Percentiles rank a stretch among this genome's conserved stretches.
Conservation (phyloP, 208 protist species). For the Leptomonas seymouri region DNA sequence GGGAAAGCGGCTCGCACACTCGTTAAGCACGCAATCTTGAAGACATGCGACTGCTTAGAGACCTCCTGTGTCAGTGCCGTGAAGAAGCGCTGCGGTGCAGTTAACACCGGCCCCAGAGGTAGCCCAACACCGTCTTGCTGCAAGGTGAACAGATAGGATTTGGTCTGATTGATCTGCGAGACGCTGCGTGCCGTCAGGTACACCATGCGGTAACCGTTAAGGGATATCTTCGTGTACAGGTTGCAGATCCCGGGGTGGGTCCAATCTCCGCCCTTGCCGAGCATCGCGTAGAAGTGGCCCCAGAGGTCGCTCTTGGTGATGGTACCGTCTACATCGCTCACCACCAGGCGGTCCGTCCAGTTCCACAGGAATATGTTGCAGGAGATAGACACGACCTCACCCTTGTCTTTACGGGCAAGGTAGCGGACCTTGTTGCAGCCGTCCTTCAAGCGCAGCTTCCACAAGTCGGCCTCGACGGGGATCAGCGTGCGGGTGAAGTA, state of each 20-base stretch:
- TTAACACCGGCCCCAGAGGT: constrained; percentile 89
- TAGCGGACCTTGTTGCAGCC: constrained; percentile 94
- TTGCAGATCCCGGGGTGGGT: constrained; percentile 95
- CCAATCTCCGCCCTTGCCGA: constrained; percentile 94
- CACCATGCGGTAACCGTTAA: constrained; percentile 96
- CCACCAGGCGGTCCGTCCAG: constrained; percentile 92
- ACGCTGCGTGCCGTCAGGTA: constrained; percentile 92
- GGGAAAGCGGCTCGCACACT: constrained; percentile 81
- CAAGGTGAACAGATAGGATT: constrained; percentile 81
- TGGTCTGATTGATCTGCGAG: constrained; percentile 85
- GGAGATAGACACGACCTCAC: constrained; percentile 69
- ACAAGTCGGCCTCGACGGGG: constrained; percentile 90
- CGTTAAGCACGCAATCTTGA: constrained; percentile 90
- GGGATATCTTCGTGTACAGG: constrained; percentile 93
- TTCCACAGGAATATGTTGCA: constrained; percentile 95
- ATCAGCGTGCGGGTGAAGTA: constrained; percentile 80
- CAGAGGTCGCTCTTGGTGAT: constrained; percentile 97
- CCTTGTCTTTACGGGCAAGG: constrained; percentile 73
- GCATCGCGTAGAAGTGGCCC: constrained; percentile 93
- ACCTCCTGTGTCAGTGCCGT: constrained; percentile 91
- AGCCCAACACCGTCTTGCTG: constrained; percentile 78
- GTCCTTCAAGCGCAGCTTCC: constrained; percentile 82
- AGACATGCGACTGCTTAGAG: constrained; percentile 87
- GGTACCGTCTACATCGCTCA: constrained; percentile 99
- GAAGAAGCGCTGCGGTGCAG: constrained; percentile 87